These are phyloP conservation scores for Rhodamnia argentea DNA, from an alignment of 345 rosid genomes.

Conservation along the genomic window DNA sequence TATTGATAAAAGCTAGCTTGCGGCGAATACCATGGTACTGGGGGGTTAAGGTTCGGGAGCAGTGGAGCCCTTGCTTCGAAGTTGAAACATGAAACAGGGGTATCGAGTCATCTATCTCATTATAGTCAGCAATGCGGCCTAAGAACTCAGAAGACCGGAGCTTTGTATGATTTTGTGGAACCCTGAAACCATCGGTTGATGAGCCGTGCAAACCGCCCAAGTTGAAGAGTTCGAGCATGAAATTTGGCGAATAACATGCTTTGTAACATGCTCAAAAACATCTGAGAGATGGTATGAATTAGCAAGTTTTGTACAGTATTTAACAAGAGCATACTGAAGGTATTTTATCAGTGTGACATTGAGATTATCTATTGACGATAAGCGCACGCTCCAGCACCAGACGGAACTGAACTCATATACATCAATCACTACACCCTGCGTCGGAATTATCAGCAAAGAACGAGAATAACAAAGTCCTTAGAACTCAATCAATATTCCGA, in stretches of 20 bases:
- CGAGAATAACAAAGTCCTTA: not conserved
- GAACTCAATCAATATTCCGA: not conserved
- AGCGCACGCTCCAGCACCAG: not conserved
- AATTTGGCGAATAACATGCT: not conserved
- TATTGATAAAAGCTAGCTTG: not conserved
- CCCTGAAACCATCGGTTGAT: not conserved
- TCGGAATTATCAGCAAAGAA: not conserved
- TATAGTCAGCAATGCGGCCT: not conserved
- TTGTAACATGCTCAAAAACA: too few relatives aligned
- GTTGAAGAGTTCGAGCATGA: not conserved
- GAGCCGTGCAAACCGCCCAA: not conserved
- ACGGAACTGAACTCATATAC: not conserved
- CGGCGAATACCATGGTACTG: not conserved
- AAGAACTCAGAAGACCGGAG: not conserved
- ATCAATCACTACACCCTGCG: not conserved
- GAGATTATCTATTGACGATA: not conserved
- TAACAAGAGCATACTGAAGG: not conserved
- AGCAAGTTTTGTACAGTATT: not conserved
- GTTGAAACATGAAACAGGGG: not conserved
- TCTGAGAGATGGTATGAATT: not conserved
- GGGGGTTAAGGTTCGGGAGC: not conserved
- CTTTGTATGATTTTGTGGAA: not conserved
- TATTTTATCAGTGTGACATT: not conserved
- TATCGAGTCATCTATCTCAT: not conserved
- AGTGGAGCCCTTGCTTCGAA: not conserved